These are phyloP conservation scores for Ilex paraguariensis DNA, from an alignment of 305 asterid species.

Conservation along the genomic window DNA sequence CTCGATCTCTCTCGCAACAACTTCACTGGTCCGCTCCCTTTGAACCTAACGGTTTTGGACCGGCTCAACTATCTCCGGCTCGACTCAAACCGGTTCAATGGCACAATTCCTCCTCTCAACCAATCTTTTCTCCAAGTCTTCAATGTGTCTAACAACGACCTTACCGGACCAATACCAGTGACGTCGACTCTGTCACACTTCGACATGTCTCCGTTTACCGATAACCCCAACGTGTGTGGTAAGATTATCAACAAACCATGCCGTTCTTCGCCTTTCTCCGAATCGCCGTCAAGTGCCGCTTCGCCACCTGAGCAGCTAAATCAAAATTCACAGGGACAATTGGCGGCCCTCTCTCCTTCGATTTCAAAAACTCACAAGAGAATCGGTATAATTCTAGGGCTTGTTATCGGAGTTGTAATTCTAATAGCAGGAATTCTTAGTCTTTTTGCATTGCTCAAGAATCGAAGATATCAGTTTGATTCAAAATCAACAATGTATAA, in stretches of 20 bases:
- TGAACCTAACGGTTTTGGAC: constrained; percentile 40
- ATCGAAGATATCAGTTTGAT: constrained; percentile 28
- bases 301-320: constrained; percentile 50
- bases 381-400: constrained; percentile 58
- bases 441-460: constrained; percentile 36
- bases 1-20: constrained; percentile 69
- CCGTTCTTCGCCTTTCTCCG: constrained; percentile 57
- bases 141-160: constrained; percentile 63
- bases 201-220: constrained; percentile 40
- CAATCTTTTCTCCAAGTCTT: constrained; percentile 51
- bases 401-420: constrained; percentile 45
- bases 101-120: constrained; percentile 68
- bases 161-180: constrained; percentile 69
- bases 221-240: constrained; percentile 76
- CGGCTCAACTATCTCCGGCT: constrained; percentile 61
- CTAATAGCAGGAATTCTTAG: constrained; percentile 50
- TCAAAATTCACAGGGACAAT: constrained; percentile 51
- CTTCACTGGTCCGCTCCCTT: constrained; percentile 57
- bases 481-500: constrained; percentile 17
- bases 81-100: constrained; percentile 66
- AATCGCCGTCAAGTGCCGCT: constrained; percentile 31
- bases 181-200: constrained; percentile 69
- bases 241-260: constrained; percentile 71
- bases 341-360: constrained; percentile 29
- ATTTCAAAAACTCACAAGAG: constrained; percentile 35